A percentile compares a stretch with the other conserved stretches of the same genome.
These are phyloP conservation scores for Pseudozyma thailandica DNA, from an alignment of 1,284 basidiomycete genomes.

Conservation along the genomic window DNA sequence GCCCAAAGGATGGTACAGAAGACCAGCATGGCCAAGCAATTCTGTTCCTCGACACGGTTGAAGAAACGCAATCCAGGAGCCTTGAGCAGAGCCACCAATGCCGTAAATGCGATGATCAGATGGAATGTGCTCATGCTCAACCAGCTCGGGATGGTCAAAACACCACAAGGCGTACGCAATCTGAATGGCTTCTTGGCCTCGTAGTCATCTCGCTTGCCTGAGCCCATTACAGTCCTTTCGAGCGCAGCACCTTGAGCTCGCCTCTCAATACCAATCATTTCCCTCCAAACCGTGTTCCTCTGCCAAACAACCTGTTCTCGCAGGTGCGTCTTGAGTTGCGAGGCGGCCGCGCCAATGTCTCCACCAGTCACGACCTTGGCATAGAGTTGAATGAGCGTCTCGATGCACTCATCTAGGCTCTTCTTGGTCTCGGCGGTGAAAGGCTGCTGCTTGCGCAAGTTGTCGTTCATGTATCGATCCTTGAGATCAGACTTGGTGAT, in stretches of 20 bases:
- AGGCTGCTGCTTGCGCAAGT: slow-evolving; percentile 73
- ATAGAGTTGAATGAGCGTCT: slow-evolving; percentile 79
- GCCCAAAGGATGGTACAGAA: slow-evolving; percentile 97
- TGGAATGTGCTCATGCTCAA: slow-evolving; percentile 63
- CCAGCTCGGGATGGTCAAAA: slow-evolving; percentile 53
- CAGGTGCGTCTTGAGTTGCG: slow-evolving; percentile 86
- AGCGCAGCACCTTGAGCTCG: slow-evolving; percentile 65
- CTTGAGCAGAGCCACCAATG: slow-evolving; percentile 62
- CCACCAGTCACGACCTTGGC: slow-evolving; percentile 85
- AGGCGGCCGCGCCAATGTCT: slow-evolving; percentile 78
- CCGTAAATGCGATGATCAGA: slow-evolving; percentile 57
- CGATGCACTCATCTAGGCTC: slow-evolving; percentile 74
- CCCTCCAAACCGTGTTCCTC: slow-evolving; percentile 93
- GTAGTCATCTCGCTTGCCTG: slow-evolving; percentile 22
- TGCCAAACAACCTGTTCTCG: slow-evolving; percentile 92
- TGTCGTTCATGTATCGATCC: slow-evolving; percentile 80
- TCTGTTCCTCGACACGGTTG: slow-evolving; percentile 81
- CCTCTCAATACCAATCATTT: slow-evolving; percentile 92
- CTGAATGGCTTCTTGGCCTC: slow-evolving; percentile 54
- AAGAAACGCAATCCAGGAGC: slow-evolving; percentile 64
- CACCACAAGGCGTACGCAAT: slow-evolving; percentile 55
- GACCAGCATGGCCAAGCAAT: slow-evolving; percentile 87
- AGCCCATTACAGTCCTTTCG: slow-evolving; percentile 61
- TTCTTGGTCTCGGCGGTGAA: slow-evolving; percentile 73
- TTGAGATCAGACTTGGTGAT: slow-evolving; percentile 87